Conservation (phyloP, 768 basidiomycete genomes). For the Lenzites betulinus region DNA sequence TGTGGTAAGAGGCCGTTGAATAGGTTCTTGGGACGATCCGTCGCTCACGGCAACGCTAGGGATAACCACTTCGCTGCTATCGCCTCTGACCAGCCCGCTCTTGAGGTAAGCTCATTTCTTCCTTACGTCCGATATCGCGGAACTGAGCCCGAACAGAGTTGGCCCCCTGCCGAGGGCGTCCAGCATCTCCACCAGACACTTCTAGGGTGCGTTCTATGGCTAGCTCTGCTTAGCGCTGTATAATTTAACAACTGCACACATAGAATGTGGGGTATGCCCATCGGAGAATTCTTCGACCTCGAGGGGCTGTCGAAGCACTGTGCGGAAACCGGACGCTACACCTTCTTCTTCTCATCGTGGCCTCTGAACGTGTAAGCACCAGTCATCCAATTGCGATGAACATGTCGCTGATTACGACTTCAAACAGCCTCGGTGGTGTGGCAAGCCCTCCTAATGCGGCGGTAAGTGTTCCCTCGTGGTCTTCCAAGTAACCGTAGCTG, state of each 20-base stretch:
- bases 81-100: slow-evolving; percentile 65
- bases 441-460: slow-evolving; percentile 74
- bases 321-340: slow-evolving; percentile 59
- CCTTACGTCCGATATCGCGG: neutral
- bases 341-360: slow-evolving; percentile 78
- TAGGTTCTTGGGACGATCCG: neutral
- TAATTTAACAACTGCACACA: neutral
- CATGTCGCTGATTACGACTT: neutral
- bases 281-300: slow-evolving; percentile 48
- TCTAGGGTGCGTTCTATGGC: slow-evolving; percentile 42
- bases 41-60: slow-evolving; percentile 34
- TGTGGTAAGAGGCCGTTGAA: slow-evolving; percentile 49
- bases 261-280: slow-evolving; percentile 74
- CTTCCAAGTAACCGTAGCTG: neutral
- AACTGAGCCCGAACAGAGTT: slow-evolving; percentile 40
- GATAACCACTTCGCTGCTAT: slow-evolving; percentile 73
- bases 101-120: slow-evolving; percentile 47
- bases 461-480: slow-evolving; percentile 40
- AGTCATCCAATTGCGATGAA: neutral
- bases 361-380: slow-evolving; percentile 64
- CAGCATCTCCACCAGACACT: slow-evolving; percentile 44
- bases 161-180: slow-evolving; percentile 50
- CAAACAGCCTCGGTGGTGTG: slow-evolving; percentile 60
- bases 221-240: neutral
- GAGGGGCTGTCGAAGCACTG: slow-evolving; percentile 60